Percentiles rank a stretch among this genome's conserved stretches.
These are phyloP conservation scores for Myxozyma mucilagina DNA, from an alignment of 805 yeast species.

Conservation along the genomic window DNA sequence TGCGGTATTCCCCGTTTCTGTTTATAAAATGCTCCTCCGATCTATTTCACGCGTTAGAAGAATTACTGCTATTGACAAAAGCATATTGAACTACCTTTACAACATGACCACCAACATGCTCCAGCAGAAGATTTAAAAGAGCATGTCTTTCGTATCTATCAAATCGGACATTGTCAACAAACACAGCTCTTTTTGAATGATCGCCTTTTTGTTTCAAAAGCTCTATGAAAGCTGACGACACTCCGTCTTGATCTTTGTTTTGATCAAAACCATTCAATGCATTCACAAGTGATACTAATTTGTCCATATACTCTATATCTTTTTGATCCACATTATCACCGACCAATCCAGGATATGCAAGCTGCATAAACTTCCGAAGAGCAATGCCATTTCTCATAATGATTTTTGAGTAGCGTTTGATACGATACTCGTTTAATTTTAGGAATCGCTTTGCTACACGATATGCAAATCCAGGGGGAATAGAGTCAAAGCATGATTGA, in stretches of 20 bases:
- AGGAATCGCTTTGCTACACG: slow-evolving; percentile 23
- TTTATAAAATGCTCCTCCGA: slow-evolving; percentile 44
- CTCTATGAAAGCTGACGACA: slow-evolving; percentile 4
- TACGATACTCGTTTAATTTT: slow-evolving; percentile 17
- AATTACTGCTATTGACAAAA: not conserved
- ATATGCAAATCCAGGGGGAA: slow-evolving; percentile 39
- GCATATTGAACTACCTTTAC: slow-evolving; percentile 24
- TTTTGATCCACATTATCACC: not conserved
- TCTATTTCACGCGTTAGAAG: slow-evolving; percentile 22
- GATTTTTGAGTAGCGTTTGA: slow-evolving; percentile 4
- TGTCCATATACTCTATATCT: not conserved
- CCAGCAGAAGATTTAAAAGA: slow-evolving; percentile 48
- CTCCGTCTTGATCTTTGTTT: not conserved
- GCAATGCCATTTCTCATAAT: not conserved
- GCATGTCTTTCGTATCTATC: slow-evolving; percentile 47
- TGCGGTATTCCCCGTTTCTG: slow-evolving; percentile 76
- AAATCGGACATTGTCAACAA: slow-evolving; percentile 40
- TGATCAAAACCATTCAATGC: not conserved
- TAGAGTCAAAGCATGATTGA: slow-evolving; percentile 70
- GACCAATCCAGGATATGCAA: slow-evolving; percentile 2
- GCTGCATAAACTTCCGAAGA: slow-evolving; percentile 13
- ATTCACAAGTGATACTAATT: not conserved
- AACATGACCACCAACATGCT: slow-evolving; percentile 56
- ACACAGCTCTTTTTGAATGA: slow-evolving; percentile 3
- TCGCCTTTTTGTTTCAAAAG: not conserved